Evolutionary conservation across 1,139 yeast species (phyloP), one percentile per base, ranked within the genome.

Genomic region (Kurtzmaniella quercitrusa): DNA sequence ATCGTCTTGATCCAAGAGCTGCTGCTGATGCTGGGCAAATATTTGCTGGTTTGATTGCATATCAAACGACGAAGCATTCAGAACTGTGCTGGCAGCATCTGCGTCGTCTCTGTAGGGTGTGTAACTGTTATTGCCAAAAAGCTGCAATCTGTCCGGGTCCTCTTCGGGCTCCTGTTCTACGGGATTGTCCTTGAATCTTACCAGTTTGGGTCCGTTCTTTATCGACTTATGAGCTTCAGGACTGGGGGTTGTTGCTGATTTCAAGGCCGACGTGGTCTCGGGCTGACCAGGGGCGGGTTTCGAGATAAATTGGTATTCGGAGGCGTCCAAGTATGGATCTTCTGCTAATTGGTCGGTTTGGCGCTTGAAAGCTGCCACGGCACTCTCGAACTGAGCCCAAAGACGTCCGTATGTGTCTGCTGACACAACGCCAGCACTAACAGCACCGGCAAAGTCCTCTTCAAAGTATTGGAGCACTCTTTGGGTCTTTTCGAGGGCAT

Each of bases 1-100:
- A 12, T 68, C 65, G 57, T 88, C 95, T 56, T 88, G 96, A 38
- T 70, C 68, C 40, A 73, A 59, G 40, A 84, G 52, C 43, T 76
- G 76, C 52, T 82, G 89, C 53, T 85, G 87, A 56, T 88, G 91
- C 51, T 75, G 79, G 12, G 81, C 81, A 59, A 81, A 82, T 41
- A 85, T 53, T 46, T 77, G 80, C 39, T 68, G 77, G 51, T 79
- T 78, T 9, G 75, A 60, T 37, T 66, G 53, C 27, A 58, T 60
- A 37, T 61, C 66, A 19, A 62, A 55, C 42, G 55, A 56, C 43
- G 50, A 49, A 38, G 46, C 39, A 5, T 18, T 31, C 15, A 41
- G 39, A 16, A 15, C 14, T 4, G 45, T 39, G 9, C 24, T 37
- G 34, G 46, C 40, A 29, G 44, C 44, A 37, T 45, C 44, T 40